Conservation (phyloP, 768 basidiomycete genomes). For the Gloeostereum incarnatum region DNA sequence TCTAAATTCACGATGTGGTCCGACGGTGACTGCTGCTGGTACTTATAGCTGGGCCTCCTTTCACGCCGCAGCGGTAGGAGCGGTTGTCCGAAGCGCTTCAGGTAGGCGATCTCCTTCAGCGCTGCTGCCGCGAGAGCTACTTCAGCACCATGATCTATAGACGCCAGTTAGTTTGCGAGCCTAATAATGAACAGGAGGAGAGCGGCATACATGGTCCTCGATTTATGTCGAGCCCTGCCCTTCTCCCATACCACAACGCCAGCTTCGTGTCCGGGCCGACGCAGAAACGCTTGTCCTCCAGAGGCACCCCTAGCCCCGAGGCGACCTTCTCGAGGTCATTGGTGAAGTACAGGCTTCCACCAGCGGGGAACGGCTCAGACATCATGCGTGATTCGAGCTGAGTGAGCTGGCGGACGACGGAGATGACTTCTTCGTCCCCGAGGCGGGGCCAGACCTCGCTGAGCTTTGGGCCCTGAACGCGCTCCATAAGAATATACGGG, state of each 20-base stretch:
- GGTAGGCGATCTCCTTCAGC: constrained; percentile 38
- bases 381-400: constrained; percentile 39
- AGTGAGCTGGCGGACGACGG: constrained; percentile 32
- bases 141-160: constrained; percentile 33
- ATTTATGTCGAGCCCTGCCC: constrained; percentile 36
- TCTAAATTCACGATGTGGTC: constrained; percentile 39
- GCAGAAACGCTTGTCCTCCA: constrained; percentile 31
- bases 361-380: constrained; percentile 37
- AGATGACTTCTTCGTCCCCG: constrained; percentile 26
- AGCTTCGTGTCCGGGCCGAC: constrained; percentile 34
- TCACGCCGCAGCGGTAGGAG: constrained; percentile 29
- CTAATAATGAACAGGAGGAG: constrained; percentile 19
- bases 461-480: constrained; percentile 26
- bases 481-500: constrained; percentile 39
- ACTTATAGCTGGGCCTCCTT: constrained; percentile 35
- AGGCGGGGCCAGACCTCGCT: constrained; percentile 31
- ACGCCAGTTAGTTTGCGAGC: constrained; percentile 19
- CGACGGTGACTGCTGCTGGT: constrained; percentile 29
- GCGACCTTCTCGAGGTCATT: constrained; percentile 33
- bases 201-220: constrained; percentile 42
- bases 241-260: constrained; percentile 40
- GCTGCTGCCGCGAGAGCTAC: constrained; percentile 31
- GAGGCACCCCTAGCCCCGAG: constrained; percentile 22
- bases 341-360: constrained; percentile 40
- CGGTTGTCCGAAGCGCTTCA: constrained; percentile 37